These are phyloP conservation scores for Triticum monococcum DNA, from an alignment of 176 grass and related monocot species.

Conservation along the genomic window DNA sequence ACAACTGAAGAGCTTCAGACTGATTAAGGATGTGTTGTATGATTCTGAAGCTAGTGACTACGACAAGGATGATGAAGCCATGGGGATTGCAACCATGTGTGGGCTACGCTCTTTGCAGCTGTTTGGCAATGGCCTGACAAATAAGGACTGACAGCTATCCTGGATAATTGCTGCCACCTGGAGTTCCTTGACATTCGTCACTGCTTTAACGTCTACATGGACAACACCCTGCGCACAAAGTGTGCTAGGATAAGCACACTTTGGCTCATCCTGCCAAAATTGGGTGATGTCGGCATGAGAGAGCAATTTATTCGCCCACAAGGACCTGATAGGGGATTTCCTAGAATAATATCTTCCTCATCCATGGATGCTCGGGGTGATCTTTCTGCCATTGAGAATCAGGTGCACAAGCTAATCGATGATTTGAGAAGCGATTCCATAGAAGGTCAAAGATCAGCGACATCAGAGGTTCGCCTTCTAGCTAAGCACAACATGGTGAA, in stretches of 20 bases:
- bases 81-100: not conserved
- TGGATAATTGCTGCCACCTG: not conserved
- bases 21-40: too few species aligned
- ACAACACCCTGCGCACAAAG: not conserved
- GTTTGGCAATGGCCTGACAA: not conserved
- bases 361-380: conserved; percentile 56
- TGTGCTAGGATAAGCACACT: not conserved
- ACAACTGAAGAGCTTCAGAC: too few species aligned
- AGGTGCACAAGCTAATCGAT: conserved; percentile 52
- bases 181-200: not conserved
- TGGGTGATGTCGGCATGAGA: conserved; percentile 29
- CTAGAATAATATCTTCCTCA: conserved; percentile 63
- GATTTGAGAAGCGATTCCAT: conserved; percentile 65
- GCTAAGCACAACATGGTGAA: conserved; percentile 74
- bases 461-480: conserved; percentile 56
- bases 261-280: too few species aligned
- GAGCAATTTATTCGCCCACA: conserved; percentile 45
- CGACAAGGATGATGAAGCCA: not conserved
- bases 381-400: not conserved
- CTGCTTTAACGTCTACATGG: conserved; percentile 1
- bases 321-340: conserved; percentile 22
- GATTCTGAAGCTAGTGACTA: too few species aligned
- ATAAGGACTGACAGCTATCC: not conserved
- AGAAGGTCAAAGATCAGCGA: conserved; percentile 47
- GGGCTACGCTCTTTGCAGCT: not conserved